phyloP scores from a whole-genome alignment of 2,329 filamentous ascomycete species.

The Aureobasidium leucospermi region DNA sequence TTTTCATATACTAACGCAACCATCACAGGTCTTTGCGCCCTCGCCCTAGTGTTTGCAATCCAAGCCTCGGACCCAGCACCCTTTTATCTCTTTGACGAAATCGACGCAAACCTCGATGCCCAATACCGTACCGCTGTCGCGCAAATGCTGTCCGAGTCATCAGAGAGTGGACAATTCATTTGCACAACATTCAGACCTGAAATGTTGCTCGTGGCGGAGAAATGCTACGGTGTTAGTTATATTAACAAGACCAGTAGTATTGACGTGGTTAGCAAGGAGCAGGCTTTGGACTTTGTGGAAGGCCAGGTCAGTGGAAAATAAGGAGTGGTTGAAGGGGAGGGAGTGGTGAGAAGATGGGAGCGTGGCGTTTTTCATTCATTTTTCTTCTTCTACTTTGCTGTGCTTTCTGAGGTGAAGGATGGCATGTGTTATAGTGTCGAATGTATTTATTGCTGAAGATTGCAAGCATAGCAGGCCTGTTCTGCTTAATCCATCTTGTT shows the following conservation, averaged over 20 bases:
- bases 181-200: constrained; percentile 98
- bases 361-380: background rate
- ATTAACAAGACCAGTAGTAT: constrained; percentile 88
- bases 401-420: too few relatives aligned
- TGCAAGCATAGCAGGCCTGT: too few relatives aligned
- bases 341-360: background rate
- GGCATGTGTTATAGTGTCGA: too few relatives aligned
- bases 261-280: constrained; percentile 78
- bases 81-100: constrained; percentile 98
- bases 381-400: background rate
- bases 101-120: constrained; percentile 94
- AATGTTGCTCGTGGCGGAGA: constrained; percentile 90
- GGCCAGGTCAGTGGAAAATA: constrained; percentile 51
- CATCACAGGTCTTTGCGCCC: constrained; percentile 70
- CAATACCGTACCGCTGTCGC: constrained; percentile 97
- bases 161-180: constrained; percentile 70
- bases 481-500: too few relatives aligned
- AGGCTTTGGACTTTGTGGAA: constrained; percentile 89
- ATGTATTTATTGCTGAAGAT: too few relatives aligned
- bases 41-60: constrained; percentile 98
- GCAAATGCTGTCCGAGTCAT: constrained; percentile 62
- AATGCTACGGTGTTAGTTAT: constrained; percentile 95
- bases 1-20: background rate
- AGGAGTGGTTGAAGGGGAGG: background rate
- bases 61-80: constrained; percentile 95